Percentiles rank a stretch among this genome's conserved stretches.
These are phyloP conservation scores for Aspergillus piperis DNA, from an alignment of 2,329 filamentous ascomycete species.

Conservation along the genomic window DNA sequence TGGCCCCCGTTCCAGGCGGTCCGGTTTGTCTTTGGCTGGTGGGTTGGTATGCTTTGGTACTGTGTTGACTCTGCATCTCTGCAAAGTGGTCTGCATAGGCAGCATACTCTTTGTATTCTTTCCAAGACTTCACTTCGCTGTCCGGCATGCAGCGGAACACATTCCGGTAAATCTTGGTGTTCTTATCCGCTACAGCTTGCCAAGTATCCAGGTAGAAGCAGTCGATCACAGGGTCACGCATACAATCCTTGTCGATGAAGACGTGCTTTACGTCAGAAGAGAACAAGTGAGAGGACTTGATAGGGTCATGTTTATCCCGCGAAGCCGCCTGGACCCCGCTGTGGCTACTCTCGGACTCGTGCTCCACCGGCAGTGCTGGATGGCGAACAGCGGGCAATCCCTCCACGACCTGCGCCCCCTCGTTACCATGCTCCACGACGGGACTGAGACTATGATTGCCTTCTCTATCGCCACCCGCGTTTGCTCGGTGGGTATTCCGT, in stretches of 20 bases:
- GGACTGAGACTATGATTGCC: constrained; percentile 18
- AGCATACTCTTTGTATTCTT: constrained; percentile 82
- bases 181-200: constrained; percentile 85
- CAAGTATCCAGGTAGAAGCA: constrained; percentile 85
- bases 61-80: constrained; percentile 61
- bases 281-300: constrained; percentile 50
- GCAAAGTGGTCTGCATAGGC: constrained; percentile 77
- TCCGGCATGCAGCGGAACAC: constrained; percentile 98
- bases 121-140: constrained; percentile 89
- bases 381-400: constrained; percentile 50
- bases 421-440: constrained; percentile 21
- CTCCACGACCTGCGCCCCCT: constrained; percentile 27
- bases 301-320: constrained; percentile 50
- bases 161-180: constrained; percentile 88
- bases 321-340: constrained; percentile 62
- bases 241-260: constrained; percentile 82
- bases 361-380: constrained; percentile 66
- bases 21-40: constrained; percentile 46
- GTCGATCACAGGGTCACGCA: constrained; percentile 83
- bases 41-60: constrained; percentile 50
- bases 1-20: constrained; percentile 38
- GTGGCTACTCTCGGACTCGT: constrained; percentile 84
- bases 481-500: constrained; percentile 28
- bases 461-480: constrained; percentile 22
- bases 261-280: constrained; percentile 70